Evolutionary conservation across 768 basidiomycete genomes (phyloP), one percentile per base, ranked within the genome.

Genomic region (Kwoniella sp.): DNA sequence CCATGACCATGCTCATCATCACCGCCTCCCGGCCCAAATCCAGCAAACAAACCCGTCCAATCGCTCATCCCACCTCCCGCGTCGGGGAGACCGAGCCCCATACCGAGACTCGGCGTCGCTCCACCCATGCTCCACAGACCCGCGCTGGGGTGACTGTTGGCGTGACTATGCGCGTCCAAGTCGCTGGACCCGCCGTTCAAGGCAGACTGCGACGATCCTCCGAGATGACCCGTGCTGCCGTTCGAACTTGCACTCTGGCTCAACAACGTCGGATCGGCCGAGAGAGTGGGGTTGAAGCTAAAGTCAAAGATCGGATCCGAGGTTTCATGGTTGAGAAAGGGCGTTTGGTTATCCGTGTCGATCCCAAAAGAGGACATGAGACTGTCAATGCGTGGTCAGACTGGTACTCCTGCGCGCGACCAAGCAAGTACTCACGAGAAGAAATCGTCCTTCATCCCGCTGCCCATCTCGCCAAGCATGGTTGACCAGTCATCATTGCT

Each of bases 391-490:
- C 9, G 23, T 11, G 8, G 25, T 28, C 23, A 56, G 27, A 2
- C 3, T 26, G 20, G 29, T 25, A 27, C 9, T 50, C 22, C 12
- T 47, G 15, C 28, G 34, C 25, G 17, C 29, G 12, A 26, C 41
- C 17, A 37, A 6, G n/a, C 42, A 22, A 45, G 14, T n/a, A 60
- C 59, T 28, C 23, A 64, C 59, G 63, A 58, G 25, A 59, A 61
- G 51, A 65, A 59, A 43, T 65, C 63, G 20, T 65, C 59, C 28
- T 60, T 38, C n/a, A 53, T 38, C 17, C 63, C 57, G 11, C 50
- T 55, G 5, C 52, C 52, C 52, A 57, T 49, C 23, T 57, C 56
- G 26, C 53, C 60, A 22, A 57, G 36, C 46, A 48, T 50, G 26
- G 52, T 52, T 14, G 44, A 31, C 60, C 56, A 62, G 12, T 50